Evolutionary conservation across 176 grass and related monocot genomes (phyloP).

Genomic region (Eragrostis nindensis): DNA sequence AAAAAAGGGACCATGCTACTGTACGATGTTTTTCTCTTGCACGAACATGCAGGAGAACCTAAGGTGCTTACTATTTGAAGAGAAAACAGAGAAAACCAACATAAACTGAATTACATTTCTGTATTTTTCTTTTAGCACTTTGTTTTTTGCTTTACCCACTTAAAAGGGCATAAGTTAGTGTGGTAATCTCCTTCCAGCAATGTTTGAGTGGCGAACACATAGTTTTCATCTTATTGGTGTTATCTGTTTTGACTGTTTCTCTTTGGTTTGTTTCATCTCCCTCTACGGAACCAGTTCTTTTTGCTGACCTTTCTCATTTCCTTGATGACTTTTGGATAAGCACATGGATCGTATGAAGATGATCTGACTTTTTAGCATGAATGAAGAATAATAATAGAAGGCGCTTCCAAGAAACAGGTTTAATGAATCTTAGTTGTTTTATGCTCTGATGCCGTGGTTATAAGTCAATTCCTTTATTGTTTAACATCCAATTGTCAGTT

Average conservation of each 20-base stretch:
- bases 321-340: conserved; percentile 40
- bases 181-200: not conserved
- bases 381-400: conserved; percentile 31
- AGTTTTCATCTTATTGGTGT: not conserved
- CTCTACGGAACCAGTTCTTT: not conserved
- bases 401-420: conserved; percentile 43
- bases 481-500: conserved; percentile 40
- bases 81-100: not conserved
- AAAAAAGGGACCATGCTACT: not conserved
- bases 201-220: not conserved
- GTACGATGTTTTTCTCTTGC: not conserved
- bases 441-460: conserved; percentile 24
- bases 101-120: not conserved
- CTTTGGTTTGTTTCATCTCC: not conserved
- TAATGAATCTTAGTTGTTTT: conserved; percentile 48
- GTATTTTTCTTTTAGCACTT: not conserved
- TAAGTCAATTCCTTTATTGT: conserved; percentile 54
- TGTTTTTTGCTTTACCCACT: not conserved
- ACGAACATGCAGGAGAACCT: not conserved
- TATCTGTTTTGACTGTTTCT: conserved; percentile 22
- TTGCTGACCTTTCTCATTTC: conserved; percentile 4
- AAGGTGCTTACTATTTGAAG: not conserved
- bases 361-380: conserved; percentile 58
- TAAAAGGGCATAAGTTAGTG: not conserved
- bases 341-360: conserved; percentile 39